A percentile compares a stretch with the other conserved stretches of the same genome.
Conservation (phyloP, 2,329 filamentous ascomycete genomes). For the Zymoseptoria pseudotritici region DNA sequence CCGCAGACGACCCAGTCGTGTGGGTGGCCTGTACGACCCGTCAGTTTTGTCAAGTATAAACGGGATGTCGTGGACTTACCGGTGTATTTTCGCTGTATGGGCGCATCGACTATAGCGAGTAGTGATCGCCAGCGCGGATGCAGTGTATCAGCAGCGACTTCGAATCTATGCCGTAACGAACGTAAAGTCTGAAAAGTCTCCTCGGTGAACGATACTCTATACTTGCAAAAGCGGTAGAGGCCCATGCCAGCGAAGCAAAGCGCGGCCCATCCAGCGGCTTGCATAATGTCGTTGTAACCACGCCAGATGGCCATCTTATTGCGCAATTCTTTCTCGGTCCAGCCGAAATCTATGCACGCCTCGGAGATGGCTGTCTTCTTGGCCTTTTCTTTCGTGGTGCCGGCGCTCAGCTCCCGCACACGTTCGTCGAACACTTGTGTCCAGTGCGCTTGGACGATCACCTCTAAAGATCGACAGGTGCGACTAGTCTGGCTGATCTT, state of each 20-base stretch:
- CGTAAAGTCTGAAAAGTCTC: constrained; percentile 44
- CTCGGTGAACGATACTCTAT: constrained; percentile 47
- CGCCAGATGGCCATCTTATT: constrained; percentile 50
- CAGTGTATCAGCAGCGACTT: constrained; percentile 26
- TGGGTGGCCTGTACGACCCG: constrained; percentile 34
- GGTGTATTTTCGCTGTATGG: constrained; percentile 34
- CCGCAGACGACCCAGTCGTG: constrained; percentile 46
- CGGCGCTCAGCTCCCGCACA: constrained; percentile 34
- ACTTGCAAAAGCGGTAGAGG: constrained; percentile 55
- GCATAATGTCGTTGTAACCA: constrained; percentile 53
- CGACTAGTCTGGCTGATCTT: constrained; percentile 45
- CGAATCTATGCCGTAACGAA: constrained; percentile 39
- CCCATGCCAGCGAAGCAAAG: constrained; percentile 52
- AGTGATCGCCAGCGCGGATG: constrained; percentile 43
- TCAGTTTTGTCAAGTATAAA: too few relatives aligned
- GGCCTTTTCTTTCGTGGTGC: constrained; percentile 34
- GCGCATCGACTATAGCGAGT: constrained; percentile 40
- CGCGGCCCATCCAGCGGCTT: constrained; percentile 49
- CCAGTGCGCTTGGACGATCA: constrained; percentile 53
- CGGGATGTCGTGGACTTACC: too few relatives aligned
- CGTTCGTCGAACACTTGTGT: constrained; percentile 49
- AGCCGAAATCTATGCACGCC: constrained; percentile 47
- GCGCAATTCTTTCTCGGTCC: constrained; percentile 51
- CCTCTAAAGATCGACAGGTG: constrained; percentile 50
- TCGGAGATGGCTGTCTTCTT: constrained; percentile 47